Conservation (phyloP, 2,329 filamentous ascomycete species). For the Raffaelea deltoideospora region DNA sequence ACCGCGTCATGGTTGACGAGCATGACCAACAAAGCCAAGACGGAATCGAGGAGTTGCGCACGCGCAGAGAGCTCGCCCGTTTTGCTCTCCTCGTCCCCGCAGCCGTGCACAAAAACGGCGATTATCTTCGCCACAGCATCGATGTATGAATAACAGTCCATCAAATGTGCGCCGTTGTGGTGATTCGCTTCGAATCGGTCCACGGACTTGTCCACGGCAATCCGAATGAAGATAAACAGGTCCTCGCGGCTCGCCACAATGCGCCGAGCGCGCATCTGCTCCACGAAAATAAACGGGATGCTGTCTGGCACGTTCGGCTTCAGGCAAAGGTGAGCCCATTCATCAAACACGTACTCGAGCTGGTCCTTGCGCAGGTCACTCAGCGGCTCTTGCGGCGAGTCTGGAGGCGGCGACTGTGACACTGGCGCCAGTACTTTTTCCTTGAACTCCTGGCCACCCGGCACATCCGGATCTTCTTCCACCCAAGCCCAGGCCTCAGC, state of each 20-base stretch:
- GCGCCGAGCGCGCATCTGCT: slow-evolving; percentile 63
- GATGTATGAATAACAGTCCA: slow-evolving; percentile 42
- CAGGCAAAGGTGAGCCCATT: slow-evolving; percentile 77
- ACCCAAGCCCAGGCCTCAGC: slow-evolving; percentile 74
- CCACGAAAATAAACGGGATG: slow-evolving; percentile 59
- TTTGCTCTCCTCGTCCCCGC: slow-evolving; percentile 39
- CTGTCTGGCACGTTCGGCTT: slow-evolving; percentile 63
- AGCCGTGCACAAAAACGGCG: slow-evolving; percentile 57
- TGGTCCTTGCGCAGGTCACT: slow-evolving; percentile 55
- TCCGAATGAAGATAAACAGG: slow-evolving; percentile 63
- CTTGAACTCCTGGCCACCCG: slow-evolving; percentile 56
- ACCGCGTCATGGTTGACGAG: slow-evolving; percentile 76
- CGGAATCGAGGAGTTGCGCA: slow-evolving; percentile 58
- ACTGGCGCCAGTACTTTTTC: slow-evolving; percentile 35
- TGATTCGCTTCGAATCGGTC: slow-evolving; percentile 61
- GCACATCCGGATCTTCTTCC: slow-evolving; percentile 50
- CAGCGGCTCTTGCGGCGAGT: slow-evolving; percentile 32
- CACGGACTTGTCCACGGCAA: slow-evolving; percentile 67
- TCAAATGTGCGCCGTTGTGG: slow-evolving; percentile 42
- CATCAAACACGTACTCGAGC: slow-evolving; percentile 87
- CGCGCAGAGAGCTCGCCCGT: slow-evolving; percentile 39
- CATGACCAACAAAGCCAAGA: slow-evolving; percentile 63
- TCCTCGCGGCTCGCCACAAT: slow-evolving; percentile 63
- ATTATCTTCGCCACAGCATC: slow-evolving; percentile 78
- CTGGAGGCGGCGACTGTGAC: slow-evolving; percentile 24